phyloP scores from a whole-genome alignment of 192 early-diverging fungal genomes.

The Coemansia sp. region DNA sequence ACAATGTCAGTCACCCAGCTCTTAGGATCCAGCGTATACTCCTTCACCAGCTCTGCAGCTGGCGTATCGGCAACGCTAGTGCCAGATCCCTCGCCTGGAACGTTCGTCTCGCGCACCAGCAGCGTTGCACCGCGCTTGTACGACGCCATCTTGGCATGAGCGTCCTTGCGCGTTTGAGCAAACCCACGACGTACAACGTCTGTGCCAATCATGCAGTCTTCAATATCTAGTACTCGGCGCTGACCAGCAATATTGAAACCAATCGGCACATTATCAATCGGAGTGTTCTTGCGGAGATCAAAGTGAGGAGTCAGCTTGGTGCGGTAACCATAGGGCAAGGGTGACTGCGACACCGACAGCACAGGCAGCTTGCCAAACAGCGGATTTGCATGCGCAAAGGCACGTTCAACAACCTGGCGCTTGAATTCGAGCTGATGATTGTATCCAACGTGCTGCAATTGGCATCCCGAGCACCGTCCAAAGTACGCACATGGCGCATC shows the following conservation, averaged over 20 bases:
- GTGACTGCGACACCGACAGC: conserved; percentile 52
- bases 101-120: conserved; percentile 61
- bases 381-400: conserved; percentile 51
- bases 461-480: conserved; percentile 62
- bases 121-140: conserved; percentile 62
- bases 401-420: conserved; percentile 56
- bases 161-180: conserved; percentile 43
- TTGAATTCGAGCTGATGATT: conserved; percentile 62
- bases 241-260: conserved; percentile 62
- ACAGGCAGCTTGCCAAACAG: conserved; percentile 49
- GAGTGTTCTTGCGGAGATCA: conserved; percentile 55
- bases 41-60: conserved; percentile 44
- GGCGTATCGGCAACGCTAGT: conserved; percentile 18
- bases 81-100: conserved; percentile 15
- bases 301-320: conserved; percentile 71
- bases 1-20: conserved; percentile 59
- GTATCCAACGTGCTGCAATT: conserved; percentile 63
- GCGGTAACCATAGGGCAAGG: conserved; percentile 60
- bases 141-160: conserved; percentile 54
- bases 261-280: conserved; percentile 49
- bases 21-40: conserved; percentile 58
- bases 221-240: conserved; percentile 64
- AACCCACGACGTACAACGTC: conserved; percentile 60
- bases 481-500: conserved; percentile 63
- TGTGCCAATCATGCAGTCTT: conserved; percentile 65